These are phyloP conservation scores for Syzygium grande DNA, from an alignment of 345 rosid genomes.

Conservation along the genomic window DNA sequence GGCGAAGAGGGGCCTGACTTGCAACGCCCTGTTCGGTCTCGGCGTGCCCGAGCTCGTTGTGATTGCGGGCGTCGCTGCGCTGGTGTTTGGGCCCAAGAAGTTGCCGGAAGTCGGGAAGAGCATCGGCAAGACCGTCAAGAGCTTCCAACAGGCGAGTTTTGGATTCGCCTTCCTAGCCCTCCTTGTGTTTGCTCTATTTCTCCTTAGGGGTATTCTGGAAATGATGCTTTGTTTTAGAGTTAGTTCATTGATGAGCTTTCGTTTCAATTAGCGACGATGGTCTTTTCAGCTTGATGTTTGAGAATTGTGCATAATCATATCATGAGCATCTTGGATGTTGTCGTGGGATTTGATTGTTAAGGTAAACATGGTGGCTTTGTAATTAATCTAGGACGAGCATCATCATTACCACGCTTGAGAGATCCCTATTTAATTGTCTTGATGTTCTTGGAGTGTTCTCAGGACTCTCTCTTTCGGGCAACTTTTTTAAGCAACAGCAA, in stretches of 20 bases:
- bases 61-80: constrained; percentile 88
- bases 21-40: constrained; percentile 84
- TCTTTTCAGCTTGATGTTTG: neutral
- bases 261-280: neutral
- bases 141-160: constrained; percentile 66
- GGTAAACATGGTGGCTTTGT: neutral
- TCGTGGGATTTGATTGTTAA: neutral
- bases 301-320: neutral
- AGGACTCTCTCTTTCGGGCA: neutral
- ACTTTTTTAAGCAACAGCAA: neutral
- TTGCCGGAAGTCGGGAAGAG: constrained; percentile 93
- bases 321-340: neutral
- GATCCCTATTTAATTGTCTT: neutral
- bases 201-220: neutral
- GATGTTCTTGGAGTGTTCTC: neutral
- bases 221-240: neutral
- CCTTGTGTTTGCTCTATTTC: constrained; percentile 1
- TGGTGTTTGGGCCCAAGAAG: constrained; percentile 92
- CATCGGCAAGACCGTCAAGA: constrained; percentile 90
- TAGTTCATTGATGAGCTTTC: neutral
- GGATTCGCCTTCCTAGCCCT: constrained; percentile 1
- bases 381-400: neutral
- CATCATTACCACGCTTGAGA: neutral
- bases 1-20: constrained; percentile 38
- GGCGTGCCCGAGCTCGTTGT: constrained; percentile 96